Evolutionary conservation across 148 eudicot species (phyloP).

Genomic region (Chenopodium suecicum): DNA sequence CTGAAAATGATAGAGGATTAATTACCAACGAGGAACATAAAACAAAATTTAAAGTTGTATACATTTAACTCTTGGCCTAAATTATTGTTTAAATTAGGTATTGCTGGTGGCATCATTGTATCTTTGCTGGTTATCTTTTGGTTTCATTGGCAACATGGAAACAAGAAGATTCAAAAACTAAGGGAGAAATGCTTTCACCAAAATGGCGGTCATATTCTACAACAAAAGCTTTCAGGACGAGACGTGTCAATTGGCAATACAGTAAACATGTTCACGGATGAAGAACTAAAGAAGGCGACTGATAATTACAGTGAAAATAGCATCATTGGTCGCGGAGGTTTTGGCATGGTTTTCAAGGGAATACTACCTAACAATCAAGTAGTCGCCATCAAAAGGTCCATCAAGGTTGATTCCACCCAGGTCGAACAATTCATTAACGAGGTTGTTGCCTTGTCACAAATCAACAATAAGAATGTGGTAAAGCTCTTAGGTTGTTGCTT

Average conservation of each 20-base stretch:
- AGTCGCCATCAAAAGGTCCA: constrained; percentile 20
- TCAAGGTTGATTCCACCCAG: constrained; percentile 15
- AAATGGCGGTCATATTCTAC: constrained; percentile 15
- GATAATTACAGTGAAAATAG: constrained; percentile 18
- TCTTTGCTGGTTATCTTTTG: not conserved
- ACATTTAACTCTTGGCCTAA: not conserved
- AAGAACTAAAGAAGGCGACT: constrained; percentile 22
- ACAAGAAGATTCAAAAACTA: not conserved
- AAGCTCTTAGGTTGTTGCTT: no score
- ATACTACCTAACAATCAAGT: constrained; percentile 1
- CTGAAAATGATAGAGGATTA: no score
- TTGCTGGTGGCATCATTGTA: not conserved
- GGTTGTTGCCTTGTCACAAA: no score
- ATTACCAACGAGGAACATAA: not conserved
- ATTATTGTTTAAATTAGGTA: not conserved
- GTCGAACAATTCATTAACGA: not conserved
- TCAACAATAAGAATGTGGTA: no score
- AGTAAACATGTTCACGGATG: constrained; percentile 5
- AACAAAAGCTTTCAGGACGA: not conserved
- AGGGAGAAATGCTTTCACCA: constrained; percentile 20
- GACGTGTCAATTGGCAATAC: not conserved
- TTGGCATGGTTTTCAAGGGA: constrained; percentile 24
- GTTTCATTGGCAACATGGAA: constrained; percentile 8
- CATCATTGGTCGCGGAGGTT: constrained; percentile 21
- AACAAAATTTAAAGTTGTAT: not conserved